Base-by-base conservation (phyloP, 306 rosid genomes). In the Castanea sativa region DNA sequence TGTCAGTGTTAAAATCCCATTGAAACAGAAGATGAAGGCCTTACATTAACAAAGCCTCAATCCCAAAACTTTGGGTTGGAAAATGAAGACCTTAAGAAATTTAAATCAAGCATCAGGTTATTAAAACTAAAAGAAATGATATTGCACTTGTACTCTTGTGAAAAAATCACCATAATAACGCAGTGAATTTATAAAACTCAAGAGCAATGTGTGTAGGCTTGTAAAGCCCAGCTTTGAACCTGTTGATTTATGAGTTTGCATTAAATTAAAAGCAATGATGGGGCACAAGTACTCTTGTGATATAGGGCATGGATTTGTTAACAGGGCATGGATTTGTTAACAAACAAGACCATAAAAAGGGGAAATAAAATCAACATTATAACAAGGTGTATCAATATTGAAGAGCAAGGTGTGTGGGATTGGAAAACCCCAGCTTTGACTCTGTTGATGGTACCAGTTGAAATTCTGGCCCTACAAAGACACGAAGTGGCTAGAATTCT, bases 1-100 rank as follows among this genome's bases (percentile, higher is more conserved):
- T 81, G 74, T 75, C 70, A 51, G 88, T 71, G 83, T 73, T 74
- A 85, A 85, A 77, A 75, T 79, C 69, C 64, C 53, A 61, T 60
- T 30, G 20, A 81, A 53, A 53, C 4, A 9, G 33, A 35, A 75
- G 43, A 41, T 18, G 20, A 3, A 43, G 45, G 45, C 6, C 21
- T 33, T 10, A 32, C 53, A 49, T 11, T 13, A 49, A 49, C 16
- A 49, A 49, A 49, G 53, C 53, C 53, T 10, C 15, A 3, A 13
- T 49, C 53, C 14, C 53, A 49, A 49, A 49, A 49, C 4, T 49
- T 3, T 49, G 53, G 53, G 53, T 49, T 49, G 53, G 53, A 49
- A 49, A 13, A 12, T 18, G 20, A 3, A 43, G 45, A 7, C 6
- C 18, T 52, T 10, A 21, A 38, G 4, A 23, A 29, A 77, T 21